phyloP scores from a whole-genome alignment of 1,284 basidiomycete genomes.

The Rhodotorula sp. region DNA sequence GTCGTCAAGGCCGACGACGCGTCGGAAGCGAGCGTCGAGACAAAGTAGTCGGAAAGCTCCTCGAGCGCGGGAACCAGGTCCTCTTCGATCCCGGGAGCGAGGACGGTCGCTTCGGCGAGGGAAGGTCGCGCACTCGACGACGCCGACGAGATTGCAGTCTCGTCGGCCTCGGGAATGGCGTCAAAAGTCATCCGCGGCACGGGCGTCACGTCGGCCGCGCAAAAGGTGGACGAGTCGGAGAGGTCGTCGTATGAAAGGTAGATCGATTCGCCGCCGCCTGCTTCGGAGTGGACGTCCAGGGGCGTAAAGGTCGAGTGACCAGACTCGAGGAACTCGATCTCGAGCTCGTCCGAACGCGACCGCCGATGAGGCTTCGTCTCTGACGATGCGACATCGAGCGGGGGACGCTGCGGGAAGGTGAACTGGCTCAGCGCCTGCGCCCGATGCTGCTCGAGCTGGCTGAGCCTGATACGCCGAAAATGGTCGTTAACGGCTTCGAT shows the following conservation, averaged over 20 bases:
- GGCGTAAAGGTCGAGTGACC: slow-evolving; percentile 32
- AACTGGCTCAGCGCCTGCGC: background rate
- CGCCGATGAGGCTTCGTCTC: slow-evolving; percentile 7
- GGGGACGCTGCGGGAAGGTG: background rate
- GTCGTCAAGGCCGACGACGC: slow-evolving; percentile 2
- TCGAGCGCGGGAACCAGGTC: slow-evolving; percentile 32
- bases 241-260: slow-evolving; percentile 17
- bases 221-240: slow-evolving; percentile 1
- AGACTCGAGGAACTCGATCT: slow-evolving; percentile 34
- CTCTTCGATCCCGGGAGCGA: slow-evolving; percentile 2
- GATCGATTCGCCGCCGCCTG: background rate
- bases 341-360: slow-evolving; percentile 16
- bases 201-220: slow-evolving; percentile 2
- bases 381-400: background rate
- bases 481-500: slow-evolving; percentile 35
- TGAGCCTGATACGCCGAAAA: slow-evolving; percentile 28
- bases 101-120: background rate
- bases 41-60: slow-evolving; percentile 37
- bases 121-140: background rate
- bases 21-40: background rate
- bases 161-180: background rate
- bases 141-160: background rate
- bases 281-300: slow-evolving; percentile 1
- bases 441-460: slow-evolving; percentile 24
- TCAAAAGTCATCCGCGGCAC: background rate